Evolutionary conservation across 129 eudicot genomes (phyloP).

Genomic region (Calendula officinalis): DNA sequence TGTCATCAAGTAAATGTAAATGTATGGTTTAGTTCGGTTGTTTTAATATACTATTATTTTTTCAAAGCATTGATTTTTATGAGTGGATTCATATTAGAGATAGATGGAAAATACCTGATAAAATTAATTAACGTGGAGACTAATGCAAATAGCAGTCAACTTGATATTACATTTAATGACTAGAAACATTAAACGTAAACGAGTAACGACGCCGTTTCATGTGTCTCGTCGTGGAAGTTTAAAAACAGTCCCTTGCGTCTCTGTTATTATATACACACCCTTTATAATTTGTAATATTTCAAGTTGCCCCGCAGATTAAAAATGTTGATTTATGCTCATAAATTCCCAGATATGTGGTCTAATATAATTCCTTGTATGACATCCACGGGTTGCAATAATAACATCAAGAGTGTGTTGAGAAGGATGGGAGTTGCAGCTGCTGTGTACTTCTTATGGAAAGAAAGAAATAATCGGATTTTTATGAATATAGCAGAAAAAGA

Average conservation of each 20-base stretch:
- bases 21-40: too few species aligned
- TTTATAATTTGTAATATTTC: conserved; percentile 8
- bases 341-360: too few species aligned
- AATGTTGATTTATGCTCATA: too few species aligned
- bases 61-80: conserved; percentile 12
- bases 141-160: conserved; percentile 26
- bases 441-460: too few species aligned
- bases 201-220: conserved; percentile 6
- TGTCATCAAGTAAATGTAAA: background rate
- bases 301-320: background rate
- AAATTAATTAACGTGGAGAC: conserved; percentile 12
- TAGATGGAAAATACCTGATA: background rate
- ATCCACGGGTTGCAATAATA: too few species aligned
- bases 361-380: too few species aligned
- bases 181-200: background rate
- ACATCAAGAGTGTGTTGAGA: too few species aligned
- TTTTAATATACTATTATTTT: background rate
- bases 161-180: conserved; percentile 20
- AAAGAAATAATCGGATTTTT: too few species aligned
- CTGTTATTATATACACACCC: background rate
- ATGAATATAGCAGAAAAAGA: too few species aligned
- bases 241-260: background rate
- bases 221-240: background rate
- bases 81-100: conserved; percentile 4
- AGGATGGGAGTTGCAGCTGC: too few species aligned